Evolutionary conservation across 805 yeast genomes (phyloP).

Genomic region (Lipomyces yamadae): DNA sequence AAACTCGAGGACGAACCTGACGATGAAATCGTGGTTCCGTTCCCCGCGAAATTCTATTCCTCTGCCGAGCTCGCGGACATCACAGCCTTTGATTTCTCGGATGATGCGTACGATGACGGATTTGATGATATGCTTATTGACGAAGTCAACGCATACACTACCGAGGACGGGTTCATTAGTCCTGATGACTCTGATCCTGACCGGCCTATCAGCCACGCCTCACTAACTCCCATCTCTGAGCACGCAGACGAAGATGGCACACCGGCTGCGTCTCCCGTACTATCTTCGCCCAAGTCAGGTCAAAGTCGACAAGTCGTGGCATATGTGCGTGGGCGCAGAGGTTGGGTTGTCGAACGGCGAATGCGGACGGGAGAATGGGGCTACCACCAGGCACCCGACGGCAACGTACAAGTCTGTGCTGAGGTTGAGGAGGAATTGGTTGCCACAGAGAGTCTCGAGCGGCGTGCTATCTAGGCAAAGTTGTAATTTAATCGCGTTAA

Average conservation of each 20-base stretch:
- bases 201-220: slow-evolving; percentile 16
- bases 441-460: slow-evolving; percentile 26
- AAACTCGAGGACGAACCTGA: slow-evolving; percentile 6
- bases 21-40: slow-evolving; percentile 11
- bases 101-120: slow-evolving; percentile 15
- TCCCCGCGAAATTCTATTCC: slow-evolving; percentile 14
- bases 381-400: slow-evolving; percentile 6
- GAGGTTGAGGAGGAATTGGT: slow-evolving; percentile 26
- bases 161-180: slow-evolving; percentile 13
- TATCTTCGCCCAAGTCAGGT: slow-evolving; percentile 2
- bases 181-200: not conserved
- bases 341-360: slow-evolving; percentile 38
- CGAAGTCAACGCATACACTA: slow-evolving; percentile 22
- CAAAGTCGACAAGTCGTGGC: slow-evolving; percentile 33
- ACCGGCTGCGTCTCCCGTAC: slow-evolving; percentile 13
- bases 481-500: not conserved
- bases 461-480: slow-evolving; percentile 18
- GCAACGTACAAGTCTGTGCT: not conserved
- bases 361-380: slow-evolving; percentile 24
- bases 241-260: slow-evolving; percentile 21
- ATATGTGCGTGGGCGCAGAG: slow-evolving; percentile 30
- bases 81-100: slow-evolving; percentile 30
- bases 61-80: slow-evolving; percentile 27
- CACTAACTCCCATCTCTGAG: slow-evolving; percentile 29
- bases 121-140: slow-evolving; percentile 26